Evolutionary conservation across 306 rosid genomes (phyloP).

Genomic region (Alnus glutinosa): DNA sequence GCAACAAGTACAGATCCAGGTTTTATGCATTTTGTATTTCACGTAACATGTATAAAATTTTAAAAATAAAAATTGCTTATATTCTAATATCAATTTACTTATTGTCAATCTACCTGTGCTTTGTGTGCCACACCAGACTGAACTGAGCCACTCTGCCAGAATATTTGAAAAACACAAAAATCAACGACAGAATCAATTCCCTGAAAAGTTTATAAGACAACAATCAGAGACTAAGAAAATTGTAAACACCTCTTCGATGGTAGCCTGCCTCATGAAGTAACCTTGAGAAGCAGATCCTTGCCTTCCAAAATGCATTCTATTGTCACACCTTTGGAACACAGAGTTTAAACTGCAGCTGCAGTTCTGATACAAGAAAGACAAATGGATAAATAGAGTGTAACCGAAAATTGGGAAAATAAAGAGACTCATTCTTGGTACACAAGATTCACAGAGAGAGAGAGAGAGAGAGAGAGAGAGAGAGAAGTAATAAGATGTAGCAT

Average conservation of each 20-base stretch:
- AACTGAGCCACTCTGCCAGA: conserved; percentile 40
- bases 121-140: conserved; percentile 33
- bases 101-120: not conserved
- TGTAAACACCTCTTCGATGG: conserved; percentile 47
- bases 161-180: not conserved
- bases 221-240: not conserved
- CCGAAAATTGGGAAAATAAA: conserved; percentile 4
- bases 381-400: conserved; percentile 17
- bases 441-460: not conserved
- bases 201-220: conserved; percentile 9
- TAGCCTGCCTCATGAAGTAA: conserved; percentile 63
- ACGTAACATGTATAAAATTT: too few species aligned
- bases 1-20: too few species aligned
- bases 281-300: conserved; percentile 62
- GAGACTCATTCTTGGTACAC: not conserved
- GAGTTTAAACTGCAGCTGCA: conserved; percentile 56
- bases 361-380: conserved; percentile 43
- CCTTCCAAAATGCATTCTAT: conserved; percentile 56
- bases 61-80: too few species aligned
- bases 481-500: too few species aligned
- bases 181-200: not conserved
- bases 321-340: conserved; percentile 50
- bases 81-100: too few species aligned
- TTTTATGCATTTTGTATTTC: too few species aligned
- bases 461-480: not conserved